Evolutionary conservation across 2,329 filamentous ascomycete species (phyloP), one percentile per base, ranked within the genome.

Genomic region (Beauveria sp.): DNA sequence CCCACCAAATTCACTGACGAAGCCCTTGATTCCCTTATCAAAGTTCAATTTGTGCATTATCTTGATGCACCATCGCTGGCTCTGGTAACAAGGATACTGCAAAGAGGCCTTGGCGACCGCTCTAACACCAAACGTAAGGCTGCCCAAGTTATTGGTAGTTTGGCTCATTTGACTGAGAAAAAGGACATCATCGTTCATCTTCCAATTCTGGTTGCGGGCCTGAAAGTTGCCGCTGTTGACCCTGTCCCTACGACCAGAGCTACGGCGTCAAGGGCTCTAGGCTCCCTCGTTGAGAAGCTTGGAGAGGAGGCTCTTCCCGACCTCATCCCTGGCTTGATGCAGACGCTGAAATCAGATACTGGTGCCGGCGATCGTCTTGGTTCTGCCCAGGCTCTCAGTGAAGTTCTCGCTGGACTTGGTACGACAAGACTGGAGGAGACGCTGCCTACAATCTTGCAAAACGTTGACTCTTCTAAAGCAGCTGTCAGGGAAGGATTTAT

Each of bases 41-140:
- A 96, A 77, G 90, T 99, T n/a, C 92, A 92, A 54, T 99, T 99
- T 72, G 87, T 97, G 16, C 95, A 99, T 76, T 99, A 98, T 71
- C 83, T 99, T n/a, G 95, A 99, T 74, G 91, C 96, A 1, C 95
- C 95, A 5, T 99, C 96, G 2, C 81, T 99, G 68, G 95, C 95
- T 22, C 83, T 99, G 58, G 91, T 99, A 65, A 96, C 95, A 52
- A 91, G 95, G 65, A 98, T 99, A 67, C 80, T 99, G 42, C 93
- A 99, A 75, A 90, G 96, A 72, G 95, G 95, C 63, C 79, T 99
- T 46, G 86, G 86, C 60, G 95, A 97, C 71, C 84, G 96, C 54
- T 99, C 96, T 62, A 90, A 89, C 65, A 99, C 95, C 10, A 99
- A 99, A 77, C 86, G 93, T 67, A 99, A 99, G 76, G 90, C 96